Conservation (phyloP, 2,329 filamentous ascomycete species). For the Trichoderma koningii region DNA sequence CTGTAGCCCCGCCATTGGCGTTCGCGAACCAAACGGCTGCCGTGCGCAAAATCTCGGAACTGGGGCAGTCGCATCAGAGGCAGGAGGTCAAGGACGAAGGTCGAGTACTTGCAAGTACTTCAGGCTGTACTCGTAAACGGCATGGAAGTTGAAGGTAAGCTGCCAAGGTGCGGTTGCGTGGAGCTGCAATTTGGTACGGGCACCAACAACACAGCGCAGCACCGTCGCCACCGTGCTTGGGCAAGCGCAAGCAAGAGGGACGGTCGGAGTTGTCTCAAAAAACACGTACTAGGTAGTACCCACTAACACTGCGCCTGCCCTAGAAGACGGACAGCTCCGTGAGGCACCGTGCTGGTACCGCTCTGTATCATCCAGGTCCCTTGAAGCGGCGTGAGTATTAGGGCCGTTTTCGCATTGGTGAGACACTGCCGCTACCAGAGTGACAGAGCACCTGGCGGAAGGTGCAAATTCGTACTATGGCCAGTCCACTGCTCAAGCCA, state of each 20-base stretch:
- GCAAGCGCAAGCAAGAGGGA: conserved; percentile 1
- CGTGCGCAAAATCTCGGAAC: conserved; percentile 22
- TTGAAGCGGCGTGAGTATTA: conserved; percentile 1
- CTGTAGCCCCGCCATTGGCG: conserved; percentile 11
- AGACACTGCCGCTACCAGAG: not conserved
- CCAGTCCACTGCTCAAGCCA: not conserved
- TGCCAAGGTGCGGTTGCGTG: conserved; percentile 1
- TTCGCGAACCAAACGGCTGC: conserved; percentile 21
- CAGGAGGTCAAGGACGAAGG: not conserved
- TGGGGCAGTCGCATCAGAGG: not conserved
- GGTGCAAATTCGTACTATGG: not conserved
- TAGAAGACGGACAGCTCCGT: not conserved
- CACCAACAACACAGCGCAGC: conserved; percentile 11
- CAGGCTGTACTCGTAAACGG: no score
- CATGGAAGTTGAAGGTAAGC: not conserved
- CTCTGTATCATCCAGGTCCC: not conserved
- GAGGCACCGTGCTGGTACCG: not conserved
- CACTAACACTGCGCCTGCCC: not conserved
- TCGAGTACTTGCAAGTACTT: not conserved
- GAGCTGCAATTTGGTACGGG: not conserved
- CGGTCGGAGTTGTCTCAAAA: not conserved
- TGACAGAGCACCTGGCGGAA: not conserved
- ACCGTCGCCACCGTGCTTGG: conserved; percentile 10
- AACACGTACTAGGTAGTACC: no score
- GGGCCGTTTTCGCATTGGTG: not conserved